phyloP scores from a whole-genome alignment of 805 yeast genomes.

The Metschnikowia vanudenii region DNA sequence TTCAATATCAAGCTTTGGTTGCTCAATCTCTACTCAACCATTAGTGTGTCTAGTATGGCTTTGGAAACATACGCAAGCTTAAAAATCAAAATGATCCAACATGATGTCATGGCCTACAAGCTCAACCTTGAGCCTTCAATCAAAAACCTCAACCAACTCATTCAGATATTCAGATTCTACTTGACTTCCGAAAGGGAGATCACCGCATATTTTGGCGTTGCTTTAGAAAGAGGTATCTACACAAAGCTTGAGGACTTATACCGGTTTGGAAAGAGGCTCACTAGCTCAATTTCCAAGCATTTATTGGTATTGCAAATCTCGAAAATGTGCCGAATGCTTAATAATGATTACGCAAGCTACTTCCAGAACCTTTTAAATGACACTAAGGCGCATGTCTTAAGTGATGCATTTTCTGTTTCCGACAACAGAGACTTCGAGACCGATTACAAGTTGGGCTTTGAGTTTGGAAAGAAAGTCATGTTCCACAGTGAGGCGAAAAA shows the following conservation, averaged over 20 bases:
- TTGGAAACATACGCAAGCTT: constrained; percentile 49
- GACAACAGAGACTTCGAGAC: constrained; percentile 65
- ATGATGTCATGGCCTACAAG: constrained; percentile 63
- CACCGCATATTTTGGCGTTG: constrained; percentile 45
- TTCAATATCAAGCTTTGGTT: constrained; percentile 73
- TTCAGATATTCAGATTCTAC: constrained; percentile 48
- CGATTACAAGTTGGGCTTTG: constrained; percentile 51
- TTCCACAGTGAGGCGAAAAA: constrained; percentile 20
- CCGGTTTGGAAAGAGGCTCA: constrained; percentile 53
- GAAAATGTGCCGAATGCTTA: constrained; percentile 32
- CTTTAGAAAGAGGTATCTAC: constrained; percentile 58
- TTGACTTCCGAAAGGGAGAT: constrained; percentile 53
- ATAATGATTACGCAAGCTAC: constrained; percentile 30
- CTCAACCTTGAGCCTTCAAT: constrained; percentile 46
- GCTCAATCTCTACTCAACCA: constrained; percentile 54
- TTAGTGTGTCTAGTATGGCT: constrained; percentile 57
- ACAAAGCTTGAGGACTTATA: constrained; percentile 68
- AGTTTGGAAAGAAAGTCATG: constrained; percentile 22
- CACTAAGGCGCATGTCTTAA: constrained; percentile 15
- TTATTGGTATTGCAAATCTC: constrained; percentile 33
- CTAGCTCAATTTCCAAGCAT: constrained; percentile 48
- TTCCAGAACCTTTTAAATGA: constrained; percentile 23
- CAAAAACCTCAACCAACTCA: constrained; percentile 30
- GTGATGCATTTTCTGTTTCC: constrained; percentile 18
- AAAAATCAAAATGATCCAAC: constrained; percentile 71